Percentiles rank a stretch among this genome's conserved stretches.
Conservation (phyloP, 495 filamentous ascomycete genomes). For the Aspergillus ostianus region DNA sequence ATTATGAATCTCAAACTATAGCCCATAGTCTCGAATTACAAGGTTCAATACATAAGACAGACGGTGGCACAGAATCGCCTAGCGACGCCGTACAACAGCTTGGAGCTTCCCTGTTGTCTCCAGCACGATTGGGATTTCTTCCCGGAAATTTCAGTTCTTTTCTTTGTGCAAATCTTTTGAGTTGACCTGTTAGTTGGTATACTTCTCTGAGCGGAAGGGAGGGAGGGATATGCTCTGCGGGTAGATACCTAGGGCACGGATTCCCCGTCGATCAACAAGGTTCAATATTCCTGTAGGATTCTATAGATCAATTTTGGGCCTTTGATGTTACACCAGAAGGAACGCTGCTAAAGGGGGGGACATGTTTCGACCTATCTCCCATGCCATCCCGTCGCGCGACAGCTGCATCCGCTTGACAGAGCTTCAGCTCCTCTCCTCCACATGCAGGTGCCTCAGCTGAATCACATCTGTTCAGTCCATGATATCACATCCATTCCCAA, state of each 20-base stretch:
- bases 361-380: not conserved
- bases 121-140: constrained; percentile 9
- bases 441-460: not conserved
- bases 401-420: not conserved
- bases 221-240: not conserved
- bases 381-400: no score
- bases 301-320: not conserved
- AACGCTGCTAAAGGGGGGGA: not conserved
- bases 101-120: constrained; percentile 10
- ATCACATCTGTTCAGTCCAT: not conserved
- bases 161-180: not conserved
- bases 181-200: not conserved
- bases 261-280: not conserved
- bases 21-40: not conserved
- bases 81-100: constrained; percentile 17
- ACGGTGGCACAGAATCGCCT: constrained; percentile 13
- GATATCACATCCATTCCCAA: not conserved
- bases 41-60: not conserved
- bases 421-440: not conserved
- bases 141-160: constrained; percentile 4
- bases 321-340: not conserved
- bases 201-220: not conserved
- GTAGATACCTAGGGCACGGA: not conserved
- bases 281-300: not conserved
- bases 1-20: not conserved